Percentiles rank a stretch among this genome's conserved stretches.
These are phyloP conservation scores for Rhizopogon salebrosus DNA, from an alignment of 768 basidiomycete species.

Conservation along the genomic window DNA sequence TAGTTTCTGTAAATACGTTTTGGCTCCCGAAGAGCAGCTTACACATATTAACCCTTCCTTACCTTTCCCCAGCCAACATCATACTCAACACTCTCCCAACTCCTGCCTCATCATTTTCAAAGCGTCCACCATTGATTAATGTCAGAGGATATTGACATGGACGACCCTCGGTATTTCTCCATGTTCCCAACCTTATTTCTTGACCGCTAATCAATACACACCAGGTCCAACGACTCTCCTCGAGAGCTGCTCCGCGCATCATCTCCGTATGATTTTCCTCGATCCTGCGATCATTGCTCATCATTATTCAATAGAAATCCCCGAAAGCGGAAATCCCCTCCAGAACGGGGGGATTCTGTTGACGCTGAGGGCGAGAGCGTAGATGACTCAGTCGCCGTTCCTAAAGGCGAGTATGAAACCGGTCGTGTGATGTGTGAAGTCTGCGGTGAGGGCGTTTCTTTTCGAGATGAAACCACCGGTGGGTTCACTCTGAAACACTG, in stretches of 20 bases:
- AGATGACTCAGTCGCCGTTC: slow-evolving; percentile 11
- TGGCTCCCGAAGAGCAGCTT: slow-evolving; percentile 29
- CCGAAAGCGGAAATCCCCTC: slow-evolving; percentile 37
- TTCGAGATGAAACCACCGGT: slow-evolving; percentile 58
- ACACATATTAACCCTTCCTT: slow-evolving; percentile 27
- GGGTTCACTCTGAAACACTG: slow-evolving; percentile 66
- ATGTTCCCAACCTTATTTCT: slow-evolving; percentile 9
- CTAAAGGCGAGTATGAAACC: slow-evolving; percentile 54
- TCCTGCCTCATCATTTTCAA: slow-evolving; percentile 2
- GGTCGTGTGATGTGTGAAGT: slow-evolving; percentile 63
- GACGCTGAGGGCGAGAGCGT: slow-evolving; percentile 9
- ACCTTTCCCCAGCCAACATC: slow-evolving; percentile 12
- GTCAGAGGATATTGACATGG: slow-evolving; percentile 15
- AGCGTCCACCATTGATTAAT: neutral
- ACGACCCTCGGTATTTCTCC: slow-evolving; percentile 15
- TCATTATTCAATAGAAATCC: slow-evolving; percentile 21
- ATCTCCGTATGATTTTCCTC: slow-evolving; percentile 14
- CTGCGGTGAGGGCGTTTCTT: slow-evolving; percentile 58
- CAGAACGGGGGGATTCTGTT: slow-evolving; percentile 15
- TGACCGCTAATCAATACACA: slow-evolving; percentile 5
- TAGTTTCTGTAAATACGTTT: slow-evolving; percentile 34
- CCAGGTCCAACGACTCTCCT: slow-evolving; percentile 10
- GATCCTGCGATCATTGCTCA: slow-evolving; percentile 12
- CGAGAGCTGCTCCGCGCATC: slow-evolving; percentile 11
- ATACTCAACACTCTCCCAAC: slow-evolving; percentile 7